A percentile compares a stretch with the other conserved stretches of the same genome.
Conservation (phyloP, 2,329 filamentous ascomycete genomes). For the Lachnellula subtilissima region DNA sequence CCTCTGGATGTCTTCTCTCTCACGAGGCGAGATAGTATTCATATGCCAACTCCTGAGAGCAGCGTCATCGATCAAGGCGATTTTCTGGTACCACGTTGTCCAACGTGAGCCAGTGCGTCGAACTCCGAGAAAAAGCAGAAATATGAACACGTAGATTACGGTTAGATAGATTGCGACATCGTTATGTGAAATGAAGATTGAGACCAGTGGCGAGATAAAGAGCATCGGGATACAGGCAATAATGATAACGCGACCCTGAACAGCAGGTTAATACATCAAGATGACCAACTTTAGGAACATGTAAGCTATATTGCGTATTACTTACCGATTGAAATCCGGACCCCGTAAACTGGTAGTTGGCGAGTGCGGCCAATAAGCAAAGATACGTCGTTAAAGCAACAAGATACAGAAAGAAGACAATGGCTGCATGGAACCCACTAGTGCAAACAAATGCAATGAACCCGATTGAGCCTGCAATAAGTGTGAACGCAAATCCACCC, state of each 20-base stretch:
- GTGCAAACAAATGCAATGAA: conserved; percentile 46
- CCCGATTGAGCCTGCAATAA: conserved; percentile 39
- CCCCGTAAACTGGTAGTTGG: conserved; percentile 29
- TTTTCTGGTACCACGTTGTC: conserved; percentile 52
- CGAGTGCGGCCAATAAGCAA: conserved; percentile 47
- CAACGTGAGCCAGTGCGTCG: conserved; percentile 52
- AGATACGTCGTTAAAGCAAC: conserved; percentile 55
- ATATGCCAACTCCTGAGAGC: conserved; percentile 47
- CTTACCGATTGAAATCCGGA: conserved; percentile 20
- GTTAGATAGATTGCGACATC: conserved; percentile 53
- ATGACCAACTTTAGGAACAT: conserved; percentile 33
- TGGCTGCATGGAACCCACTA: conserved; percentile 40
- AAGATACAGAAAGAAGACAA: conserved; percentile 57
- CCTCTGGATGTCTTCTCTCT: conserved; percentile 18
- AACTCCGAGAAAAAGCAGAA: conserved; percentile 46
- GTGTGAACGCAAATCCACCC: conserved; percentile 41
- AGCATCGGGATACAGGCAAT: conserved; percentile 52
- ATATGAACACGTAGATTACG: conserved; percentile 49
- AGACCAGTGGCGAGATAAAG: conserved; percentile 52
- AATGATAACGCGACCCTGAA: conserved; percentile 44
- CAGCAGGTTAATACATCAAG: no score
- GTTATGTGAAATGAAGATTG: conserved; percentile 45
- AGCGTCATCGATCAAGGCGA: conserved; percentile 45
- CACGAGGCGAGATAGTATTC: conserved; percentile 21
- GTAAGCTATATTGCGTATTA: neutral